phyloP scores from a whole-genome alignment of 306 rosid species.

The Benincasa hispida region DNA sequence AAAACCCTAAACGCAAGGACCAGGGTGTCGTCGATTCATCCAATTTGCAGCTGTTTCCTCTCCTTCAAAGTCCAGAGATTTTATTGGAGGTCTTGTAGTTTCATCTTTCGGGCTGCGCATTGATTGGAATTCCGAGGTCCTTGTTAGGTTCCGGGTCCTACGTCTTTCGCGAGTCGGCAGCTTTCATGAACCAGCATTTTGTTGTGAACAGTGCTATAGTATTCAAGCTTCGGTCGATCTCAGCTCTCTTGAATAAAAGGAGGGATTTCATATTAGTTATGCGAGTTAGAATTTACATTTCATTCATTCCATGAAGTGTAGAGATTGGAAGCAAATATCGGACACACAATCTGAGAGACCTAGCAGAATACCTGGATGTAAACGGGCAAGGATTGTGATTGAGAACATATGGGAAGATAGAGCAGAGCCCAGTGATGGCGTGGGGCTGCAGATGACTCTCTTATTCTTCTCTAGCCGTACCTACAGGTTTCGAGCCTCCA shows the following conservation, averaged over 20 bases:
- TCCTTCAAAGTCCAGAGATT: not conserved
- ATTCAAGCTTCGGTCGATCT: not conserved
- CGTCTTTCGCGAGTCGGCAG: not conserved
- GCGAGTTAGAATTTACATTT: not conserved
- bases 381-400: slow-evolving; percentile 22
- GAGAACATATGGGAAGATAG: slow-evolving; percentile 31
- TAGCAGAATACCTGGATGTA: slow-evolving; percentile 2
- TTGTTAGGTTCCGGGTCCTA: not conserved
- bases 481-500: slow-evolving; percentile 42
- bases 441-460: slow-evolving; percentile 44
- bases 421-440: slow-evolving; percentile 34
- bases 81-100: not conserved
- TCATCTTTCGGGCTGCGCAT: not conserved
- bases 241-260: not conserved
- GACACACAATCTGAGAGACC: not conserved
- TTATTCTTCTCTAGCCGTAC: slow-evolving; percentile 38
- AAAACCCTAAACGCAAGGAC: slow-evolving; percentile 5
- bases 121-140: not conserved
- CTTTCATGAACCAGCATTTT: not conserved
- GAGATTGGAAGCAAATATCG: slow-evolving; percentile 12
- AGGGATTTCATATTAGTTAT: not conserved
- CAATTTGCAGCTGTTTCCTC: not conserved
- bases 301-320: slow-evolving; percentile 20
- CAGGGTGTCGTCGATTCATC: not conserved
- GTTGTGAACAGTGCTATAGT: not conserved